Evolutionary conservation across 2,329 filamentous ascomycete species (phyloP).

Genomic region (Aspergillus ustus): DNA sequence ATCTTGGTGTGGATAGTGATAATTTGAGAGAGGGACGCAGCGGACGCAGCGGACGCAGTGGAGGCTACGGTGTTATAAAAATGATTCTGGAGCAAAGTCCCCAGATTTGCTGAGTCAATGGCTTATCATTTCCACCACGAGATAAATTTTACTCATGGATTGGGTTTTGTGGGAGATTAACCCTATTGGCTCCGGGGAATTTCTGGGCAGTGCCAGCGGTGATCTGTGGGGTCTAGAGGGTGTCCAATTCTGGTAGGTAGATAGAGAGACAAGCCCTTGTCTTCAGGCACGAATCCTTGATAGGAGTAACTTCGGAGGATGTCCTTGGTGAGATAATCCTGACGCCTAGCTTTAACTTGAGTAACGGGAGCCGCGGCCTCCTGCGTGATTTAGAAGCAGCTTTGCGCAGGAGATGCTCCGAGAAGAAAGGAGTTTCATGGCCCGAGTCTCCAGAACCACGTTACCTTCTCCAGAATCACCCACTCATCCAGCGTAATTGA

Average conservation of each 20-base stretch:
- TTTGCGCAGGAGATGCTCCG: neutral
- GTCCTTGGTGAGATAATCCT: neutral
- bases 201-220: neutral
- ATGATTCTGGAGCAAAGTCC: neutral
- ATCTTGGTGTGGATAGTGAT: constrained; percentile 2
- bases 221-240: neutral
- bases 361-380: neutral
- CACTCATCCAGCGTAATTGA: neutral
- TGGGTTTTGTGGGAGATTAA: constrained; percentile 8
- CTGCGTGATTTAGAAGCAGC: neutral
- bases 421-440: neutral
- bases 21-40: neutral
- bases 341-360: neutral
- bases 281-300: neutral
- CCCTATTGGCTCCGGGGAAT: constrained; percentile 11
- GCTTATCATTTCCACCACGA: constrained; percentile 20
- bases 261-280: neutral
- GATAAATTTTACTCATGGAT: constrained; percentile 15
- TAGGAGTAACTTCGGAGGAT: constrained; percentile 1
- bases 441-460: neutral
- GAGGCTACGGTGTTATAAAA: constrained; percentile 9
- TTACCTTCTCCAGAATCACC: neutral
- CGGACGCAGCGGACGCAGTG: neutral
- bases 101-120: constrained; percentile 14
- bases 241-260: constrained; percentile 6